Evolutionary conservation across 345 rosid genomes (phyloP), one percentile per base, ranked within the genome.

Genomic region (Hirschfeldia incana): DNA sequence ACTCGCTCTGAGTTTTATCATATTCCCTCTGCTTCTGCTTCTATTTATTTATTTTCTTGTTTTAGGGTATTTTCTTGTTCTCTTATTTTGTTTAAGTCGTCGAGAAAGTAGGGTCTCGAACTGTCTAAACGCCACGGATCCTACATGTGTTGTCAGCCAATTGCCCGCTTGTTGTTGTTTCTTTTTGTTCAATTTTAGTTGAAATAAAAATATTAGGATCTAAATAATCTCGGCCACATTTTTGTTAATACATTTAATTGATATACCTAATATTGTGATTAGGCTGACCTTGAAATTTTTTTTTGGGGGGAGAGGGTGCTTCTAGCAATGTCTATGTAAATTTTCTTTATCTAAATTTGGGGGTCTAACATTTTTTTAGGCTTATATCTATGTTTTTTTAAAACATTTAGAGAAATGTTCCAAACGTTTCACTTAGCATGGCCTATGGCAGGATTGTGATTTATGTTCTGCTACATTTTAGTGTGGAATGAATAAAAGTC

Each of bases 91-190:
- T 75, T 62, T 60, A 32, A 36, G 34, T 60, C 34, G 16, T 60
- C 65, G 34, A 60, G 65, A 60, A 60, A 60, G 65, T 60, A 60
- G 65, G 66, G 29, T 57, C 79, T 77, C 72, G 53, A 80, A 78
- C 83, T 84, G 82, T 39, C 81, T 85, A 28, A 83, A 83, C 85
- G 82, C 75, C 66, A 53, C 49, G 46, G 49, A 64, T 65, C 69
- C 76, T 58, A 65, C 44, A 27, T 65, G 58, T 65, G 46, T 58
- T 70, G n/a, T 80, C 36, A 80, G 33, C 70, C 28, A 39, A 65
- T 75, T 76, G 12, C 68, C 32, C 4, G 15, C 32, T 69, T 67
- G 34, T 36, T 68, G 60, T 65, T 15, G 12, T 34, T 73, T 42
- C 34, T n/a, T 21, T 29, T 44, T 49, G 36, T 57, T 33, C 30